Conservation (phyloP, 352 stramenopile species). For the Globisporangium nunn region DNA sequence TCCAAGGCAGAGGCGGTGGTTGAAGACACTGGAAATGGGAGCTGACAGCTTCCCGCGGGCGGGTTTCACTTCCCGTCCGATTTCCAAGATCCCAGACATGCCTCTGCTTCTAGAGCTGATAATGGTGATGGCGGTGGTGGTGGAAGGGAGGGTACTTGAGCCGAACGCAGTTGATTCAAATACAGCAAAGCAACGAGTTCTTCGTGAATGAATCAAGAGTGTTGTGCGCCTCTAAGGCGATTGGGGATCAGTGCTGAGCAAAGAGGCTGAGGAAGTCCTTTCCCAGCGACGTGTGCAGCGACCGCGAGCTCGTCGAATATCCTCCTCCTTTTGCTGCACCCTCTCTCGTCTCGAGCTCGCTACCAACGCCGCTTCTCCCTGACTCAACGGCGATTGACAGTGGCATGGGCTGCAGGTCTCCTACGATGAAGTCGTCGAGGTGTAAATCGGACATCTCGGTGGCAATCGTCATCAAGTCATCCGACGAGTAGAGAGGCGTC, state of each 20-base stretch:
- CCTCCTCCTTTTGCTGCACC: background rate
- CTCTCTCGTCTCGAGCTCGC: background rate
- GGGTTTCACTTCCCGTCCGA: conserved; percentile 11
- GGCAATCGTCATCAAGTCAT: conserved; percentile 45
- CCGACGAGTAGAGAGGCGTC: conserved; percentile 47
- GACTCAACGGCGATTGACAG: conserved; percentile 5
- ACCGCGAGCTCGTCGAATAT: conserved; percentile 9
- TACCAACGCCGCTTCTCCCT: conserved; percentile 7
- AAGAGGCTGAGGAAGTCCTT: conserved; percentile 80
- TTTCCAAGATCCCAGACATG: conserved; percentile 6
- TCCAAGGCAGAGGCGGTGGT: conserved; percentile 16
- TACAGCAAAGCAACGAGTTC: background rate
- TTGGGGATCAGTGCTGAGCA: conserved; percentile 44
- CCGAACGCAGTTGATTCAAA: background rate
- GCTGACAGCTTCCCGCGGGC: conserved; percentile 2
- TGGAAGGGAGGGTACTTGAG: too few relatives aligned
- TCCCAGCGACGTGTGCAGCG: conserved; percentile 65
- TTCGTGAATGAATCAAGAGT: background rate
- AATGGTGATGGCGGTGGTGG: too few relatives aligned
- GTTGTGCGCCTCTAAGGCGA: too few relatives aligned
- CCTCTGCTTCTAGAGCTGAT: background rate
- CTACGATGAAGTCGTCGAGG: conserved; percentile 60
- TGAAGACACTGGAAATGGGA: background rate
- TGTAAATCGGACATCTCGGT: conserved; percentile 56
- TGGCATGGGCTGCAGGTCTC: conserved; percentile 15